These are phyloP conservation scores for Fusarium praegraminearum DNA, from an alignment of 2,329 filamentous ascomycete species.

Conservation along the genomic window DNA sequence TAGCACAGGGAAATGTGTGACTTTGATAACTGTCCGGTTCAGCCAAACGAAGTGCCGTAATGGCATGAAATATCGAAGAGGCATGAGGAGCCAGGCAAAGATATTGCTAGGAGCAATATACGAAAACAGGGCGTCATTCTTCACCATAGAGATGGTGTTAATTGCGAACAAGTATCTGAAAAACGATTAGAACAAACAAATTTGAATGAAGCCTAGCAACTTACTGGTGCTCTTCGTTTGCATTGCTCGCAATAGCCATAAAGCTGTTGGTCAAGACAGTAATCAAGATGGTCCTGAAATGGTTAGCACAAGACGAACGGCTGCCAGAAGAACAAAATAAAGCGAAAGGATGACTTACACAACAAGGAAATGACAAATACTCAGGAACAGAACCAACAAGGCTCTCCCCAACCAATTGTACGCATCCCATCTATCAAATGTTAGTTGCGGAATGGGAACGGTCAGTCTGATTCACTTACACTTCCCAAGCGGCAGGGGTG, in stretches of 20 bases:
- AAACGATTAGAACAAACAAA: constrained; percentile 13
- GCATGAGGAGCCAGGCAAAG: constrained; percentile 88
- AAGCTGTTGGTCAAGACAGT: constrained; percentile 97
- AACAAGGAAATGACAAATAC: constrained; percentile 95
- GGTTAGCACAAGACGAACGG: constrained; percentile 10
- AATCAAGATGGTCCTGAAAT: constrained; percentile 81
- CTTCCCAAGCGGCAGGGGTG: constrained; percentile 93
- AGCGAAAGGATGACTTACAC: constrained; percentile 63
- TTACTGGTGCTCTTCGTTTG: constrained; percentile 86
- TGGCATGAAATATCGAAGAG: constrained; percentile 82
- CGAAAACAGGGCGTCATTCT: constrained; percentile 95
- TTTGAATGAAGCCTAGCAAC: constrained; percentile 36
- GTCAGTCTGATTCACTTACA: constrained; percentile 61
- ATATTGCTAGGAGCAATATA: constrained; percentile 94
- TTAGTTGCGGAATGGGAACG: constrained; percentile 26
- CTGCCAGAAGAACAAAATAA: background rate
- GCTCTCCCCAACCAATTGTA: constrained; percentile 84
- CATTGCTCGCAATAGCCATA: constrained; percentile 93
- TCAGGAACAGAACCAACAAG: constrained; percentile 84
- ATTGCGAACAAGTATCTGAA: constrained; percentile 87
- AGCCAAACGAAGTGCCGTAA: constrained; percentile 84
- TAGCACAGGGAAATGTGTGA: constrained; percentile 88
- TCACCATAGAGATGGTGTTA: constrained; percentile 98
- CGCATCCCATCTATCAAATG: constrained; percentile 66
- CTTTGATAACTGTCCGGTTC: constrained; percentile 91